These are phyloP conservation scores for Backusella tuberculispora DNA, from an alignment of 192 early-diverging fungal species.

Conservation along the genomic window DNA sequence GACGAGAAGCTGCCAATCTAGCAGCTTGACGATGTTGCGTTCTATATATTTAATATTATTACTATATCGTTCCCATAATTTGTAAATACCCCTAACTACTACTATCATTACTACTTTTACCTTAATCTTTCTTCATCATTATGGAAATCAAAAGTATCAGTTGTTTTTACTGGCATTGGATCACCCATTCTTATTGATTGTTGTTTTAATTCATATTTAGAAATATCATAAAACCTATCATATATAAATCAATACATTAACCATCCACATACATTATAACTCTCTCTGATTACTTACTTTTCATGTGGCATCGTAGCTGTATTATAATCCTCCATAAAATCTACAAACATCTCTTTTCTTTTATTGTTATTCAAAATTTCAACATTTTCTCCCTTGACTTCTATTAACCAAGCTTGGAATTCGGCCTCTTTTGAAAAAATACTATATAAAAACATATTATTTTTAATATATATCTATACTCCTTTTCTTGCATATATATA, in stretches of 20 bases:
- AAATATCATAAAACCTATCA: slow-evolving; percentile 51
- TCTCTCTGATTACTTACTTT: slow-evolving; percentile 37
- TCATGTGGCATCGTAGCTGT: slow-evolving; percentile 66
- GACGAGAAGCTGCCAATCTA: slow-evolving; percentile 19
- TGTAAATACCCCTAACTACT: not conserved
- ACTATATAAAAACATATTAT: slow-evolving; percentile 8
- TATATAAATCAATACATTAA: not conserved
- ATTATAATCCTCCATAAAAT: slow-evolving; percentile 67
- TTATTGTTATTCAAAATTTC: slow-evolving; percentile 53
- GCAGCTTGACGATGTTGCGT: slow-evolving; percentile 35
- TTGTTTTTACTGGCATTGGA: slow-evolving; percentile 18
- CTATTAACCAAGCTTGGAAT: slow-evolving; percentile 60
- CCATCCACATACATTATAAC: not conserved
- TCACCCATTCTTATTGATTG: slow-evolving; percentile 52
- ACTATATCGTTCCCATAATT: not conserved
- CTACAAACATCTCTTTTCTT: slow-evolving; percentile 56
- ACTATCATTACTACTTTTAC: slow-evolving; percentile 32
- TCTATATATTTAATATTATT: slow-evolving; percentile 12
- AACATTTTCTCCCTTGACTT: slow-evolving; percentile 51
- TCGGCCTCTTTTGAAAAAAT: slow-evolving; percentile 50
- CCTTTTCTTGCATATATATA: not conserved
- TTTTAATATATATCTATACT: not conserved
- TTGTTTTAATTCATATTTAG: slow-evolving; percentile 55
- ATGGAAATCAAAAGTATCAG: slow-evolving; percentile 42
- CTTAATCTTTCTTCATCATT: slow-evolving; percentile 57